Percentiles rank a stretch among this genome's conserved stretches.
Conservation (phyloP, 805 yeast species). For the Lachancea lanzarotensis region DNA sequence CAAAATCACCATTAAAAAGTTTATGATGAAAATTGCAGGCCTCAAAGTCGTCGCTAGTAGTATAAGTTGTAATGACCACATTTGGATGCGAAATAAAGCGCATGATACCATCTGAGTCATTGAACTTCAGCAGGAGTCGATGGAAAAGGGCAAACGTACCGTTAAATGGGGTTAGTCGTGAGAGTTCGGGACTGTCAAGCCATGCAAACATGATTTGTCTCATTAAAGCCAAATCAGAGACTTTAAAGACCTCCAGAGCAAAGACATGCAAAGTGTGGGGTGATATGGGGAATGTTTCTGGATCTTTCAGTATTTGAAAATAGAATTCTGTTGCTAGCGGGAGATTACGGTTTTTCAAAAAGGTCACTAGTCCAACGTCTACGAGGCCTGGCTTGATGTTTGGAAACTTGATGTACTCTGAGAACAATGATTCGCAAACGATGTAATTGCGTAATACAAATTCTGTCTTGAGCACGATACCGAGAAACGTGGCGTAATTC, state of each 20-base stretch:
- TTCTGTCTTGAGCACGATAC: slow-evolving; percentile 17
- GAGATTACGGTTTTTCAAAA: slow-evolving; percentile 23
- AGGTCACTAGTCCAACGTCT: slow-evolving; percentile 24
- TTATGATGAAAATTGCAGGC: slow-evolving; percentile 16
- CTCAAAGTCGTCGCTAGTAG: slow-evolving; percentile 11
- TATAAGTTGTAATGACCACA: slow-evolving; percentile 15
- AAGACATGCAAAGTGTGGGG: slow-evolving; percentile 16
- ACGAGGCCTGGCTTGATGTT: slow-evolving; percentile 16
- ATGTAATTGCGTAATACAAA: slow-evolving; percentile 16
- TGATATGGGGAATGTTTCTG: slow-evolving; percentile 25
- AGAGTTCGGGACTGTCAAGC: slow-evolving; percentile 15
- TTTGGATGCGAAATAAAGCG: slow-evolving; percentile 14
- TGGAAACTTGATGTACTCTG: slow-evolving; percentile 24
- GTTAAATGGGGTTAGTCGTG: slow-evolving; percentile 8
- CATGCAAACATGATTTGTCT: slow-evolving; percentile 21
- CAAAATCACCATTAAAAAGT: slow-evolving; percentile 3
- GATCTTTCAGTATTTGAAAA: slow-evolving; percentile 24
- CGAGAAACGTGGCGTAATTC: slow-evolving; percentile 11
- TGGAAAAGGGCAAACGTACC: slow-evolving; percentile 20
- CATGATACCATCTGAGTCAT: slow-evolving; percentile 10
- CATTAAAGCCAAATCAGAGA: slow-evolving; percentile 17
- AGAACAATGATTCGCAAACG: slow-evolving; percentile 23
- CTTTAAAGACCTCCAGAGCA: slow-evolving; percentile 14
- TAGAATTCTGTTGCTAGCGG: slow-evolving; percentile 30
- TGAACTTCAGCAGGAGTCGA: slow-evolving; percentile 12